Evolutionary conservation across 352 stramenopile genomes (phyloP), one percentile per base, ranked within the genome.

Genomic region (Blastocystis hominis): DNA sequence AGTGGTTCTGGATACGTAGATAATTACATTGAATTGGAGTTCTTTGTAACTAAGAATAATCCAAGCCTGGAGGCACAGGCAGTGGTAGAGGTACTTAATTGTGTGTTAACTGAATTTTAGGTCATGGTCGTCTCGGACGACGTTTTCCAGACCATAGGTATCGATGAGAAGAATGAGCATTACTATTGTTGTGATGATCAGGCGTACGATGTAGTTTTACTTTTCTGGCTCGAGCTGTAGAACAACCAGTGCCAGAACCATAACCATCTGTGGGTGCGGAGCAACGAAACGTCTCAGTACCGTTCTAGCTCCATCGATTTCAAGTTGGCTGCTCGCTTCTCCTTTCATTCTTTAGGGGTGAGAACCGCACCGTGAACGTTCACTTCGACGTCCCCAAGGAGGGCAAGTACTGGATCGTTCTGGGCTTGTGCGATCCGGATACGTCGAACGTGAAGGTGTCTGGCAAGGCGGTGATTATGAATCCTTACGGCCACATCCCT

Each of bases 401-500:
- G 50, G 77, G 77, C 46, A 75, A 87, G 64, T 87, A 87, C 77
- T 77, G 61, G 77, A 61, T 87, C 15, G n/a, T 87, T 3, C 36
- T 87, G 2, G 77, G 77, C 34, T 24, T 87, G 42, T 87, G 77
- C 47, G 77, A 87, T 50, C 62, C 64, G 3, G 53, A 87, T 24
- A 87, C 61, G 3, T 15, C 30, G n/a, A 87, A 87, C 42, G 46
- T 76, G 34, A 44, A 38, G 17, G 20, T 87, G 20, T 46, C 42
- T 50, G 77, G 77, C 34, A 77, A 42, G 30, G 64, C 53, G 3
- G 76, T 69, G 17, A 56, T 69, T 3, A 87, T 87, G 77, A 87
- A 87, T 40, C 77, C 77, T 46, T 87, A 87, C 55, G 77, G 77
- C 55, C 77, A 87, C 64, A 77, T 87, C 24, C 77, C 77, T 1